Evolutionary conservation across 2,329 filamentous ascomycete genomes (phyloP).

Genomic region (Xylariomycetidae sp.): DNA sequence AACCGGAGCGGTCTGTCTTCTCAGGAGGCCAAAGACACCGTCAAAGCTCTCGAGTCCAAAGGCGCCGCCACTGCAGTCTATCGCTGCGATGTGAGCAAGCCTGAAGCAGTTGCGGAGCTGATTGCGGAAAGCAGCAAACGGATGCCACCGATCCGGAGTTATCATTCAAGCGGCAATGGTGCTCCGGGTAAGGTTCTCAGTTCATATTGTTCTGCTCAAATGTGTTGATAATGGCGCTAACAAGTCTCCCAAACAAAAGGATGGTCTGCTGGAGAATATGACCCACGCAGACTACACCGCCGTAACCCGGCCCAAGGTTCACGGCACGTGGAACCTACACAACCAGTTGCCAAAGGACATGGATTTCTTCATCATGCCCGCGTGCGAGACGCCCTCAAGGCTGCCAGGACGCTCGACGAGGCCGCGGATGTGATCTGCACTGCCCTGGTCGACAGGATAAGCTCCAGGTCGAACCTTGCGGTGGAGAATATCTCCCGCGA

Average conservation of each 20-base stretch:
- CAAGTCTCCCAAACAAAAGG: no score
- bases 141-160: constrained; percentile 10
- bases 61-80: not conserved
- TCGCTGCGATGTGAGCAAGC: constrained; percentile 14
- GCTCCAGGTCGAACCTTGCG: constrained; percentile 21
- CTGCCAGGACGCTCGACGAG: not conserved
- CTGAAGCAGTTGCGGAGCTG: constrained; percentile 5
- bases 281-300: constrained; percentile 24
- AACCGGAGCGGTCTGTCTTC: constrained; percentile 8
- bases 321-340: constrained; percentile 35
- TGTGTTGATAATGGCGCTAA: no score
- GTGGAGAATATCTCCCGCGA: constrained; percentile 18
- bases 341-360: constrained; percentile 14
- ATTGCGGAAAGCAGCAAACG: constrained; percentile 5
- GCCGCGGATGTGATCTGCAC: not conserved
- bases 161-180: constrained; percentile 30
- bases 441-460: constrained; percentile 6
- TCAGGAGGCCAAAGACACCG: not conserved
- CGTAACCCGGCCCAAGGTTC: constrained; percentile 28
- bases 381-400: not conserved
- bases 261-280: constrained; percentile 24
- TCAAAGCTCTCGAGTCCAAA: not conserved
- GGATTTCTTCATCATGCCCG: constrained; percentile 33
- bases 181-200: constrained; percentile 9
- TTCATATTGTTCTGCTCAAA: no score